A percentile compares a stretch with the other conserved stretches of the same genome.
Conservation (phyloP, 2,329 filamentous ascomycete genomes). For the Hawksworthiomyces lignivorus region DNA sequence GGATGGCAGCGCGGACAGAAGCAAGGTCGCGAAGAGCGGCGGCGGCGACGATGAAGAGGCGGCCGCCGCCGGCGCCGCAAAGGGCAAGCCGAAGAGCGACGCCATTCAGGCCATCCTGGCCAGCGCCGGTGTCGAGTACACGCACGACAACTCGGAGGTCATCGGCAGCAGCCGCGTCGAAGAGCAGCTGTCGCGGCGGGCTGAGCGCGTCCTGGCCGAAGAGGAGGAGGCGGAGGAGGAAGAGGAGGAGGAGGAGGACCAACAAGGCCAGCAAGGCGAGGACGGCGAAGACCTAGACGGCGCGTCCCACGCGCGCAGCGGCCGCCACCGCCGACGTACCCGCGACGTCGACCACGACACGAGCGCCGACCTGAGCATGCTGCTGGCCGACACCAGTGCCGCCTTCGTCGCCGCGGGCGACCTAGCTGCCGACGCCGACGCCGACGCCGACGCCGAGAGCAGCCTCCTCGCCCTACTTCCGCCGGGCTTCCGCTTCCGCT, state of each 20-base stretch:
- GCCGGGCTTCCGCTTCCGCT: conserved; percentile 38
- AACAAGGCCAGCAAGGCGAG: conserved; percentile 25
- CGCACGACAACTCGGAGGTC: conserved; percentile 93
- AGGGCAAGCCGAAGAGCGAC: conserved; percentile 45
- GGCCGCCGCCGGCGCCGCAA: neutral
- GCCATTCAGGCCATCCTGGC: conserved; percentile 84
- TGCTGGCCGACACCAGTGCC: conserved; percentile 48
- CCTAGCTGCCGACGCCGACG: conserved; percentile 1
- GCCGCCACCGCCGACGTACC: conserved; percentile 25
- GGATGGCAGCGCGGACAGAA: too few relatives aligned
- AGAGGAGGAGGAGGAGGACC: conserved; percentile 18
- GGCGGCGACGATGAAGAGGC: conserved; percentile 29
- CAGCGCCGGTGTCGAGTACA: conserved; percentile 85
- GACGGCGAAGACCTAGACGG: neutral
- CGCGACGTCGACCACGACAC: conserved; percentile 33
- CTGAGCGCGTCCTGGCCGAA: conserved; percentile 48
- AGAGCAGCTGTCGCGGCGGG: conserved; percentile 69
- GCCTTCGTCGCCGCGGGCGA: conserved; percentile 14
- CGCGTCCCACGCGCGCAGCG: conserved; percentile 2
- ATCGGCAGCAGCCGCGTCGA: conserved; percentile 91
- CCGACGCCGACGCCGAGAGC: too few relatives aligned
- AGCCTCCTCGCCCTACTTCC: neutral
- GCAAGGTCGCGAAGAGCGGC: conserved; percentile 26
- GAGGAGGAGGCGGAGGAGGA: conserved; percentile 28
- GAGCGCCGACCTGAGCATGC: conserved; percentile 27